These are phyloP conservation scores for Pseudogymnoascus pannorum DNA, from an alignment of 2,329 filamentous ascomycete genomes.

Conservation along the genomic window DNA sequence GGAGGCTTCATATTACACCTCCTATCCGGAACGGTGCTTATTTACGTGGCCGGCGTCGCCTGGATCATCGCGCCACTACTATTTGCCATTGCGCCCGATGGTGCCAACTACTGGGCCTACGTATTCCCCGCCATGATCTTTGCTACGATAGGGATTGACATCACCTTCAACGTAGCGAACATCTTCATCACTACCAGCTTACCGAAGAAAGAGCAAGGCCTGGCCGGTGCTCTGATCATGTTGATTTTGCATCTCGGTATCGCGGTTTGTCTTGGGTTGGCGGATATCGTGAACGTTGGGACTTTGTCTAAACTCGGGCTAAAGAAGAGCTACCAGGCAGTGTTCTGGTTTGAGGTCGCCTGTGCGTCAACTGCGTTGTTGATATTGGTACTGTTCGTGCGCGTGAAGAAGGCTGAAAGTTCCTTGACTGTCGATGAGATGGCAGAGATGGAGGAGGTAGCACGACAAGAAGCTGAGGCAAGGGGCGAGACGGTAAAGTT, in stretches of 20 bases:
- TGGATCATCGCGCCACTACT: conserved; percentile 46
- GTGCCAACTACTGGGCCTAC: conserved; percentile 53
- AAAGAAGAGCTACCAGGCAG: conserved; percentile 52
- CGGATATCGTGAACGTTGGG: conserved; percentile 53
- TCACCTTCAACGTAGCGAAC: conserved; percentile 68
- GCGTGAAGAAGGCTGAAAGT: conserved; percentile 46
- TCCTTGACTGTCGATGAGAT: conserved; percentile 52
- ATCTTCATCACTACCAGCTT: conserved; percentile 71
- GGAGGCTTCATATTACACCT: conserved; percentile 50
- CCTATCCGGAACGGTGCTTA: conserved; percentile 44
- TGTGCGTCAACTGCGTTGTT: conserved; percentile 43
- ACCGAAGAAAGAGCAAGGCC: conserved; percentile 58
- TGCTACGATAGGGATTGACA: conserved; percentile 65
- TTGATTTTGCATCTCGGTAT: conserved; percentile 65
- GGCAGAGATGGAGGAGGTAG: conserved; percentile 21
- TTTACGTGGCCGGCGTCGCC: conserved; percentile 44
- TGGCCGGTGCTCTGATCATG: conserved; percentile 66
- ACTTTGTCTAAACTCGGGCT: conserved; percentile 31
- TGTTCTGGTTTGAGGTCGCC: conserved; percentile 59
- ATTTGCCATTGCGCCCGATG: conserved; percentile 44
- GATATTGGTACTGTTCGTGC: conserved; percentile 45
- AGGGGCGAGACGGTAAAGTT: neutral
- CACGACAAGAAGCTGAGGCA: neutral
- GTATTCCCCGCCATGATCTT: conserved; percentile 65
- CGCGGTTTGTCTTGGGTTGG: conserved; percentile 63